Conservation (phyloP, 2,329 filamentous ascomycete species). For the Colletotrichum destructivum region DNA sequence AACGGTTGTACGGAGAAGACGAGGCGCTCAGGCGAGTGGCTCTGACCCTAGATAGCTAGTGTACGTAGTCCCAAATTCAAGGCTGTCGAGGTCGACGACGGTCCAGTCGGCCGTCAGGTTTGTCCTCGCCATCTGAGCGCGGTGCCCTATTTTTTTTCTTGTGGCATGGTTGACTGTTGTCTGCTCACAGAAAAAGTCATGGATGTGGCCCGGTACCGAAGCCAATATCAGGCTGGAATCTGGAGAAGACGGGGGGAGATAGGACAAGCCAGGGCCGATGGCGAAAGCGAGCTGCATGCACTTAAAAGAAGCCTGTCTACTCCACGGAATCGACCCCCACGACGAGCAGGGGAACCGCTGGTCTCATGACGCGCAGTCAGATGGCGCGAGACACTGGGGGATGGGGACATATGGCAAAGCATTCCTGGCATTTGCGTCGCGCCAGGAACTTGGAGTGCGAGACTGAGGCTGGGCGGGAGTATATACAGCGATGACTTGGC, state of each 20-base stretch:
- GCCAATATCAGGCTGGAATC: slow-evolving; percentile 7
- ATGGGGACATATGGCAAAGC: not conserved
- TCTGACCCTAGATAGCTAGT: not conserved
- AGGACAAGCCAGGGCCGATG: slow-evolving; percentile 5
- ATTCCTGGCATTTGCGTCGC: slow-evolving; percentile 1
- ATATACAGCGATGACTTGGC: not conserved
- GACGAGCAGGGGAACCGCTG: slow-evolving; percentile 13
- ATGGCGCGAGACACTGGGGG: slow-evolving; percentile 12
- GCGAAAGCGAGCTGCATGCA: slow-evolving; percentile 37
- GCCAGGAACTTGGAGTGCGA: not conserved
- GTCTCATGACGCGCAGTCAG: slow-evolving; percentile 9
- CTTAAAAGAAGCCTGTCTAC: slow-evolving; percentile 29
- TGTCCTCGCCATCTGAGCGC: not conserved
- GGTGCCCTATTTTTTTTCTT: not conserved
- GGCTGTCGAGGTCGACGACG: too few species aligned
- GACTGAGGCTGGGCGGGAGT: not conserved
- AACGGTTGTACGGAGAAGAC: not conserved
- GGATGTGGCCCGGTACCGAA: slow-evolving; percentile 16
- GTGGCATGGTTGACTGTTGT: not conserved
- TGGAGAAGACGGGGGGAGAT: slow-evolving; percentile 5
- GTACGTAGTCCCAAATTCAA: not conserved
- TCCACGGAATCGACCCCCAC: slow-evolving; percentile 16
- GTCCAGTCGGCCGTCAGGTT: not conserved
- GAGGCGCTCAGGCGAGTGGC: slow-evolving; percentile 1
- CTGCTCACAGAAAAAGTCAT: not conserved